A percentile compares a stretch with the other conserved stretches of the same genome.
phyloP scores from a whole-genome alignment of 345 rosid species.

The Syzygium grande region DNA sequence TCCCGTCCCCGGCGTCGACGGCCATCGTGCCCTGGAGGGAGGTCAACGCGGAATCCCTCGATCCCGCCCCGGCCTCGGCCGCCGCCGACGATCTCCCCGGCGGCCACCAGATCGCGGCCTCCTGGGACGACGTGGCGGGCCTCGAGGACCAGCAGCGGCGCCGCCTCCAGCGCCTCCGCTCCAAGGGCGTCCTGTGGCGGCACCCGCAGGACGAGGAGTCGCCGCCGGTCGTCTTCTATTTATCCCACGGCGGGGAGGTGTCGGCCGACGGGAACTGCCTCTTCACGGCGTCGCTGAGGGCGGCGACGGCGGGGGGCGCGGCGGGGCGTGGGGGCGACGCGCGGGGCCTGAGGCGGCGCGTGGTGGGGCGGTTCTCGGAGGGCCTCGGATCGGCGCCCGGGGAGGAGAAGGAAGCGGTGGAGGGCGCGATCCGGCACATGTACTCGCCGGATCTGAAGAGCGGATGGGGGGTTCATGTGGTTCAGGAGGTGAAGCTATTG shows the following conservation, averaged over 20 bases:
- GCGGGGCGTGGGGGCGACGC: constrained; percentile 46
- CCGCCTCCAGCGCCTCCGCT: constrained; percentile 59
- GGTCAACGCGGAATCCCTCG: constrained; percentile 22
- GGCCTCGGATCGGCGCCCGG: constrained; percentile 58
- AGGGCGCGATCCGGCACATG: constrained; percentile 66
- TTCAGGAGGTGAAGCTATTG: constrained; percentile 82
- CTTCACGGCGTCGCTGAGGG: constrained; percentile 82
- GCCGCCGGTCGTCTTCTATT: constrained; percentile 60
- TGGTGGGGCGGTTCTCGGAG: constrained; percentile 63
- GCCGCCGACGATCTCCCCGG: constrained; percentile 24
- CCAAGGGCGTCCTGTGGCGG: constrained; percentile 87
- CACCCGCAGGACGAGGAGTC: constrained; percentile 46
- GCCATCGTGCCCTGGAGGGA: constrained; percentile 56
- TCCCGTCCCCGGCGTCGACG: constrained; percentile 57
- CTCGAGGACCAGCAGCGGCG: constrained; percentile 88
- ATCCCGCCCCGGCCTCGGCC: constrained; percentile 27
- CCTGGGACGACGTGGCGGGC: constrained; percentile 84
- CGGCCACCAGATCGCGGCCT: background rate
- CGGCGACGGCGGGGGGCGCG: constrained; percentile 48
- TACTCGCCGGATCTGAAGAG: constrained; percentile 94
- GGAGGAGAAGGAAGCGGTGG: constrained; percentile 37
- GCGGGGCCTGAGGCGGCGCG: constrained; percentile 13
- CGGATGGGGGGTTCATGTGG: constrained; percentile 99
- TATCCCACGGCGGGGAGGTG: constrained; percentile 92
- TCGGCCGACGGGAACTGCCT: constrained; percentile 95